A percentile compares a stretch with the other conserved stretches of the same genome.
Evolutionary conservation across 345 rosid species (phyloP).

Genomic region (Rubroshorea leprosula): DNA sequence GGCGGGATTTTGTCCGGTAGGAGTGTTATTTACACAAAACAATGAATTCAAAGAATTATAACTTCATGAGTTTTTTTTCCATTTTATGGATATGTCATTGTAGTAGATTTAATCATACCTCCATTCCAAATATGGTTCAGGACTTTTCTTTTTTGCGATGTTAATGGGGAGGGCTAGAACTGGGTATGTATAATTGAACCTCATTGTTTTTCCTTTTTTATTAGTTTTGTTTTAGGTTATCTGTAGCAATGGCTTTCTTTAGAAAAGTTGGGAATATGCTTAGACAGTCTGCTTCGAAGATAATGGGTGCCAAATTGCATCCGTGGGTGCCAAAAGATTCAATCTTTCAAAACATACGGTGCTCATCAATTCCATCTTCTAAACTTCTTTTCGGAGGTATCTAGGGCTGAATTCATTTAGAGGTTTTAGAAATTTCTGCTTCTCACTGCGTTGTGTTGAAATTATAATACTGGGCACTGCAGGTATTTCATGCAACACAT

Average conservation of each 20-base stretch:
- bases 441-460: neutral
- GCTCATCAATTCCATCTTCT: constrained; percentile 67
- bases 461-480: constrained; percentile 11
- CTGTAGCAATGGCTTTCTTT: constrained; percentile 63
- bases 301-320: constrained; percentile 31
- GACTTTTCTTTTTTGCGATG: too few species aligned
- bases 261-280: constrained; percentile 64
- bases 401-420: neutral
- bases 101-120: too few species aligned
- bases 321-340: constrained; percentile 38
- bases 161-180: too few species aligned
- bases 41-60: too few species aligned
- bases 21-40: too few species aligned
- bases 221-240: constrained; percentile 19
- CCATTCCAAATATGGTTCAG: too few species aligned
- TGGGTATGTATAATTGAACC: neutral
- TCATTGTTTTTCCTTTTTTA: neutral
- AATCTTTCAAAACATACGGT: constrained; percentile 60
- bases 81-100: too few species aligned
- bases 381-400: constrained; percentile 86
- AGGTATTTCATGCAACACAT: constrained; percentile 69
- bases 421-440: neutral
- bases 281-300: constrained; percentile 60
- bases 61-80: too few species aligned
- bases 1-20: too few species aligned